Conservation (phyloP, 257 asterid species). For the Solanum pimpinellifolium region DNA sequence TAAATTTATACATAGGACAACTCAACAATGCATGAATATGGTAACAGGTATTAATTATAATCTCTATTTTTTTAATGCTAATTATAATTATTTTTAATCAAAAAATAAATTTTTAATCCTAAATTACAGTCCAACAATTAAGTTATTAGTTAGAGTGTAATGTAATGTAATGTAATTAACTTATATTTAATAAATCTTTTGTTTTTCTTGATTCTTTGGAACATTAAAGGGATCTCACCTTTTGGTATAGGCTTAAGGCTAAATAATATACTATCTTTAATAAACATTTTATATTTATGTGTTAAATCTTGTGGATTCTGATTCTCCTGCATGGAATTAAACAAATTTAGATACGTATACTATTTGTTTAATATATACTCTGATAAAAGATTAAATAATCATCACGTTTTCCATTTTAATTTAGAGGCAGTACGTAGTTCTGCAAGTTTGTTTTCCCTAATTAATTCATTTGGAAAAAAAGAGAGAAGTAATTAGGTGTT, state of each 20-base stretch:
- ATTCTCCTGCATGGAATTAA: neutral
- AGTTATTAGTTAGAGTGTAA: neutral
- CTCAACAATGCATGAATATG: neutral
- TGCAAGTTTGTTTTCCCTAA: neutral
- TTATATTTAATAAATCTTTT: neutral
- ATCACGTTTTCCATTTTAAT: neutral
- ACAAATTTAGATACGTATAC: neutral
- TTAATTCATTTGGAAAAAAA: neutral
- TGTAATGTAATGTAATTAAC: neutral
- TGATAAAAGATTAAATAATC: neutral
- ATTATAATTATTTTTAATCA: neutral
- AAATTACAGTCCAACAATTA: neutral
- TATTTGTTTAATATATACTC: neutral
- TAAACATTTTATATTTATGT: neutral
- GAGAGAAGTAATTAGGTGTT: neutral
- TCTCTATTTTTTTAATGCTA: neutral
- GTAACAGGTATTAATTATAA: neutral
- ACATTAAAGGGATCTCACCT: neutral
- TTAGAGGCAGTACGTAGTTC: neutral
- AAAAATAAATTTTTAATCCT: neutral
- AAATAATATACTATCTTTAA: neutral
- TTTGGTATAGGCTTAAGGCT: neutral
- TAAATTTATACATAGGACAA: neutral
- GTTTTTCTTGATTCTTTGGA: neutral
- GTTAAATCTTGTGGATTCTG: neutral